Base-by-base conservation (phyloP, 2,329 filamentous ascomycete species). In the Trichoderma polysporum region DNA sequence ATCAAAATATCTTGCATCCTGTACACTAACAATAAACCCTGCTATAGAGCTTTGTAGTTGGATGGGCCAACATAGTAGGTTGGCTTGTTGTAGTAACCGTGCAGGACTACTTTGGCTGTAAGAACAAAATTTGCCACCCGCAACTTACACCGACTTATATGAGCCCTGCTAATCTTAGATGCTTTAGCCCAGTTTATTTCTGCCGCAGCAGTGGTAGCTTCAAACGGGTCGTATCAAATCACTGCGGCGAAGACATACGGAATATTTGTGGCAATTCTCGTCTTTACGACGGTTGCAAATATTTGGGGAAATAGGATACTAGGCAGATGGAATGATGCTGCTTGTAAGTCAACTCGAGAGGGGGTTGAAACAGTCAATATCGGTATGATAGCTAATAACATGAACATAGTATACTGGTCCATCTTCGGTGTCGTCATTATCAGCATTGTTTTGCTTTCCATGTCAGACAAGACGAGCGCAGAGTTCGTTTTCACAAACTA, bases 401-500 rank as follows among this genome's bases (percentile, higher is more conserved):
- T 19, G 17, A 17, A 52, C 15, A 13, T n/a, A 62, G 59, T 62
- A 15, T 62, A 62, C 25, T 62, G 59, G 59, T 62, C 59, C 12
- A 17, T 62, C 17, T 62, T 62, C 1, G 59, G 59, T 17, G 47
- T 62, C 4, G 47, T 62, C 59, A 41, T 62, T 17, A 62, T 62
- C 35, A 62, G 59, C 47, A 62, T 62, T 22, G 47, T 62, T 10
- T 33, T 62, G 2, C 59, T 62, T 17, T 53, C 59, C 45, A 62
- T 53, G 47, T 62, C 59, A 41, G 59, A 62, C 22, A 62, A 62
- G 59, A 62, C 59, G n/a, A 62, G 59, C 4, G 59, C 59, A 41
- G 47, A 62, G 25, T 62, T 62, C 31, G 59, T 62, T 17, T 62
- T 62, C 17, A 62, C 59, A 27, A 7, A 62, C 59, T 62, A 41